These are phyloP conservation scores for Cyberlindnera meyerae DNA, from an alignment of 805 yeast genomes.

Conservation along the genomic window DNA sequence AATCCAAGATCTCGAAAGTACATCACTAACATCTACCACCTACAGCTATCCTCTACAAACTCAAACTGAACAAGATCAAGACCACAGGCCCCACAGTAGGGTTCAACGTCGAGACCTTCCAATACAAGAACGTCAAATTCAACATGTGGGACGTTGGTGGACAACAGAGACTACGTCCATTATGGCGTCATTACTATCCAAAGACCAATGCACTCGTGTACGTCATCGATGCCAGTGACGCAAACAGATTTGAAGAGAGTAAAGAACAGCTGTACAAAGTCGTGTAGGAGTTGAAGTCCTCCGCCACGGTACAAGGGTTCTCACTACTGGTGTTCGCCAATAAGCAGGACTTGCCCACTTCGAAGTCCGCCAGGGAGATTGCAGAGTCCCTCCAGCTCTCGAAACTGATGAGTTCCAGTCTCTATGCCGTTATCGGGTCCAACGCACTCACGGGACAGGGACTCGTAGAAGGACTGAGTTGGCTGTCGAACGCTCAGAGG, in stretches of 20 bases:
- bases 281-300: conserved; percentile 65
- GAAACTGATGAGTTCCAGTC: conserved; percentile 49
- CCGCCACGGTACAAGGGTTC: conserved; percentile 55
- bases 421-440: conserved; percentile 90
- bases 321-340: conserved; percentile 82
- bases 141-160: conserved; percentile 97
- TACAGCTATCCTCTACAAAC: conserved; percentile 65
- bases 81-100: conserved; percentile 93
- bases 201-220: conserved; percentile 90
- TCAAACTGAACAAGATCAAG: conserved; percentile 69
- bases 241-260: conserved; percentile 67
- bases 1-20: too few relatives aligned
- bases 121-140: conserved; percentile 74
- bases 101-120: conserved; percentile 84
- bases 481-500: conserved; percentile 68
- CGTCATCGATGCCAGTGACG: conserved; percentile 82
- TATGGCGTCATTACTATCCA: conserved; percentile 94
- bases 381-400: conserved; percentile 65
- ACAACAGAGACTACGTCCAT: conserved; percentile 83
- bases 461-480: conserved; percentile 77
- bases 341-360: conserved; percentile 92
- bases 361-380: conserved; percentile 80
- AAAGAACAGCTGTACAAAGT: conserved; percentile 73
- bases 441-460: conserved; percentile 90
- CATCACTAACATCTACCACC: too few relatives aligned